These are phyloP conservation scores for Ormosia semicastrata DNA, from an alignment of 306 rosid genomes.

Conservation along the genomic window DNA sequence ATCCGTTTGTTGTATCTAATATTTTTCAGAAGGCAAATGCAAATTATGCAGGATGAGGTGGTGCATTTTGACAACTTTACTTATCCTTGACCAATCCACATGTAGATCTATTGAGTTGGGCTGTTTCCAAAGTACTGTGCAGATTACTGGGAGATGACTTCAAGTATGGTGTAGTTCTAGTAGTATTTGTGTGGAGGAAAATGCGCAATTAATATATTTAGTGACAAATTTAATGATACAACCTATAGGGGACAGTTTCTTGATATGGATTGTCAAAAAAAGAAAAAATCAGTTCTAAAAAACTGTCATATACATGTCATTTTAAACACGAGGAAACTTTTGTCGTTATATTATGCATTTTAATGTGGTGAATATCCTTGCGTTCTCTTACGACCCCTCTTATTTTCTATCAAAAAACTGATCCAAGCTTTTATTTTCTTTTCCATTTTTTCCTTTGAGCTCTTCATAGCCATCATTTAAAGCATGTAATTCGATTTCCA, in stretches of 20 bases:
- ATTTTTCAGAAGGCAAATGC: background rate
- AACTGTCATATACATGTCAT: too few species aligned
- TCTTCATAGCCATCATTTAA: background rate
- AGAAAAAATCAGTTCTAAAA: too few species aligned
- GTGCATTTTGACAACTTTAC: background rate
- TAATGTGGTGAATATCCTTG: background rate
- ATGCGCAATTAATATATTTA: background rate
- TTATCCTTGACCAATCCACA: background rate
- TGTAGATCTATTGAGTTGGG: background rate
- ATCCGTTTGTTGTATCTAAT: background rate
- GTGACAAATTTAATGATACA: background rate
- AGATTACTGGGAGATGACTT: background rate
- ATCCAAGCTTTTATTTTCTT: background rate
- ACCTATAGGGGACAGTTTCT: too few species aligned
- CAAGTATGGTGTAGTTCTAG: background rate
- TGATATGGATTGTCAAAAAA: too few species aligned
- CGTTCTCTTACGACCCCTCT: background rate
- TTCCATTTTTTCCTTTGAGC: background rate
- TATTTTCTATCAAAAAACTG: background rate
- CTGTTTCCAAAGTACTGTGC: background rate
- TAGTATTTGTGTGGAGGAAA: background rate
- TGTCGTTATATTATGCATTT: background rate
- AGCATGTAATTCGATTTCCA: background rate
- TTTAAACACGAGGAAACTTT: background rate
- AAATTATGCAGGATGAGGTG: background rate